Conservation (phyloP, 2,329 filamentous ascomycete genomes). For the Arthrobotrys conoides region DNA sequence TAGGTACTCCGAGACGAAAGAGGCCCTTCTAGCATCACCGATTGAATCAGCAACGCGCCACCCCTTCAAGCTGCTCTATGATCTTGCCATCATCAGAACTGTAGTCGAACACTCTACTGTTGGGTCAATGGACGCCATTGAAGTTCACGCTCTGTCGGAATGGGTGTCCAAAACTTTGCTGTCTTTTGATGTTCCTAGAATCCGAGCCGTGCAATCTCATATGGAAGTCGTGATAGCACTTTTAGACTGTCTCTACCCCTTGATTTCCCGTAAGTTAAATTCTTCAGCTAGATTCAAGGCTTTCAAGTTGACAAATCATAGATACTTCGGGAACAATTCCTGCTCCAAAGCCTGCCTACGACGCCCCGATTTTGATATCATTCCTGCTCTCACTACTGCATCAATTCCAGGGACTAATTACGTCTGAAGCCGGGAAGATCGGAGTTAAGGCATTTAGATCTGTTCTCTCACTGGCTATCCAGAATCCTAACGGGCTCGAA, state of each 20-base stretch:
- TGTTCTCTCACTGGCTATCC: constrained; percentile 35
- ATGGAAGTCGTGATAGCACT: constrained; percentile 46
- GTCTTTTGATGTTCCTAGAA: constrained; percentile 37
- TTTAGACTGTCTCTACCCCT: constrained; percentile 48
- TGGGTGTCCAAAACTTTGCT: constrained; percentile 49
- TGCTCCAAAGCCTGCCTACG: constrained; percentile 27
- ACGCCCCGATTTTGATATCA: constrained; percentile 12
- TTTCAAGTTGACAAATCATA: constrained; percentile 11
- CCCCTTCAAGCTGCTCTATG: constrained; percentile 53
- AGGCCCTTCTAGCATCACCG: constrained; percentile 30
- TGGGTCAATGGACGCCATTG: constrained; percentile 36
- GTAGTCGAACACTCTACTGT: constrained; percentile 13
- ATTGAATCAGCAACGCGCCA: constrained; percentile 42
- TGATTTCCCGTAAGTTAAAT: constrained; percentile 52
- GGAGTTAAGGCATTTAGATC: constrained; percentile 51
- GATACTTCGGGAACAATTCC: constrained; percentile 21
- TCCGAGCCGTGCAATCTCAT: constrained; percentile 30
- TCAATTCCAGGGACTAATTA: constrained; percentile 41
- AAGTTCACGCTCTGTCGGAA: constrained; percentile 36
- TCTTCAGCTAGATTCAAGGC: neutral
- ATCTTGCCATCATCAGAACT: constrained; percentile 38
- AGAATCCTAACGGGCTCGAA: constrained; percentile 38
- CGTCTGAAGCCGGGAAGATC: constrained; percentile 41
- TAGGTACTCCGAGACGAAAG: constrained; percentile 51
- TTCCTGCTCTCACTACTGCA: constrained; percentile 44